Base-by-base conservation (phyloP, 1,139 yeast genomes). In the Diutina siamensis region DNA sequence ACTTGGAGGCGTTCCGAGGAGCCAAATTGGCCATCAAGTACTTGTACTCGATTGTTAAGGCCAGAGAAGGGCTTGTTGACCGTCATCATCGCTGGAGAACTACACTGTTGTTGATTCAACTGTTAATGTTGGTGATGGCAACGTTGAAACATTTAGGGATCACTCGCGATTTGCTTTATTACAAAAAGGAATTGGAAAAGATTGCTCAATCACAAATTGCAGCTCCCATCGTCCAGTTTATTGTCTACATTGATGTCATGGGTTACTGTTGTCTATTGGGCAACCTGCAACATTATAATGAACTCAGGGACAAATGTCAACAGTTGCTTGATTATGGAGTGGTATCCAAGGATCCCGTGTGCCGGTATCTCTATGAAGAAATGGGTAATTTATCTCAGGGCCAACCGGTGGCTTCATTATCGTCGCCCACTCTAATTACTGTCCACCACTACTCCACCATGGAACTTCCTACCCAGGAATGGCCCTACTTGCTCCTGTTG, bases 11-110 rank as follows among this genome's bases (percentile, higher is more conserved):
- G 2, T 38, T n/a, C 15, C 32, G 32, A 3, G 32, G 42, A 4
- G 33, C 31, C 13, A 38, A 38, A 3, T 25, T 38, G 13, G 42
- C 42, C 32, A 17, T 38, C 42, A 38, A 38, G 33, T 38, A 20
- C 21, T 8, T 25, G 3, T 25, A 38, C 20, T 21, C 42, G 2
- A 25, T 25, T 9, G 15, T 35, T 10, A 21, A 22, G 15, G 27
- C 27, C 15, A 22, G 20, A 5, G 32, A 7, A 4, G 31, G 20
- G 17, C 20, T 15, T 3, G 21, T 18, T 12, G 15, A 17, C 21
- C 20, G 31, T 10, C 9, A 25, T 3, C 32, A 25, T 2, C 42
- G 21, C 20, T 17, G 33, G 42, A 19, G n/a, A 17, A 25, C 28
- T 12, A 25, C 42, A 19, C 5, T 32, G 10, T 15, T 38, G 20